phyloP scores from a whole-genome alignment of 371 early-diverging fungal species.

The Zychaea mexicana region DNA sequence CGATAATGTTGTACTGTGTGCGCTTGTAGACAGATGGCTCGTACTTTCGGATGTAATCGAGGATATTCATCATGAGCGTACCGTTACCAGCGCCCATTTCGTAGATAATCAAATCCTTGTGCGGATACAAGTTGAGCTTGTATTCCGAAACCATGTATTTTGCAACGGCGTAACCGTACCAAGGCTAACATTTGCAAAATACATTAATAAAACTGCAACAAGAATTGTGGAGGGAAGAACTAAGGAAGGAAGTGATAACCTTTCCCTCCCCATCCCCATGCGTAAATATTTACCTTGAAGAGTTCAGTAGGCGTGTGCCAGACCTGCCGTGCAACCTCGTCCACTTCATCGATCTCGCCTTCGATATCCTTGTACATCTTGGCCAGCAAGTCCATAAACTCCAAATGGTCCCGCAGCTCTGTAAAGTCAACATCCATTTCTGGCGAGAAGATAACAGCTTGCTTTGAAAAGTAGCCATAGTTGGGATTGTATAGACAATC shows the following conservation, averaged over 20 bases:
- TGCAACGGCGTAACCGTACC: conserved; percentile 92
- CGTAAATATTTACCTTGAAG: conserved; percentile 69
- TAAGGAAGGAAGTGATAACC: too few species aligned
- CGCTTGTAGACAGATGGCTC: conserved; percentile 81
- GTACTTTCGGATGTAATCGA: conserved; percentile 80
- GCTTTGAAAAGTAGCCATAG: conserved; percentile 96
- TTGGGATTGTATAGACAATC: conserved; percentile 94
- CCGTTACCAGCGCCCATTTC: conserved; percentile 98
- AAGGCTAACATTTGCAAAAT: conserved; percentile 61
- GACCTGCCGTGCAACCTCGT: conserved; percentile 78
- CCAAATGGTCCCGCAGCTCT: conserved; percentile 75
- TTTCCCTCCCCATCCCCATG: too few species aligned
- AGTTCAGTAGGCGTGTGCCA: conserved; percentile 98
- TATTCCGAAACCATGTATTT: conserved; percentile 84
- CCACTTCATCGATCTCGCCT: conserved; percentile 57
- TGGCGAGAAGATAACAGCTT: conserved; percentile 87
- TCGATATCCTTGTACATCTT: conserved; percentile 85
- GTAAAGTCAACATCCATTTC: conserved; percentile 74
- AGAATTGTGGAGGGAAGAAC: too few species aligned
- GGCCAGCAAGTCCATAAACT: conserved; percentile 79
- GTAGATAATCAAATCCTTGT: conserved; percentile 80
- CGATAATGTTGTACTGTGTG: conserved; percentile 89
- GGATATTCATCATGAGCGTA: conserved; percentile 90
- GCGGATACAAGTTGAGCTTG: conserved; percentile 61
- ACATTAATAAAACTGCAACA: too few species aligned